Evolutionary conservation across 2,329 filamentous ascomycete genomes (phyloP).

Genomic region (Ascochyta fabae): DNA sequence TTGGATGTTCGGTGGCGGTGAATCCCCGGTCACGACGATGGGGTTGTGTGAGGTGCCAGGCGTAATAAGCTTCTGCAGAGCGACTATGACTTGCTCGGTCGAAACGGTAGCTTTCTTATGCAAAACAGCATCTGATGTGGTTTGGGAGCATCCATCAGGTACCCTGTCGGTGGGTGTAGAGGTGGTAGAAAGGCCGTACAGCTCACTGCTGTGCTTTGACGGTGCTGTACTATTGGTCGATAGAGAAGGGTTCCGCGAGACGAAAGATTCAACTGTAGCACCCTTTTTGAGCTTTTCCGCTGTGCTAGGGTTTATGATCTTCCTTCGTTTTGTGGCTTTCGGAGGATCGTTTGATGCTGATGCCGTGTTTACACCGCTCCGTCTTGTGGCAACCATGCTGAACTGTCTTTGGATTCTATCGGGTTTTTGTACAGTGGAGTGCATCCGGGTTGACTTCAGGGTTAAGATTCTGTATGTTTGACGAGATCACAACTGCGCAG

Average conservation of each 20-base stretch:
- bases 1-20: slow-evolving; percentile 12
- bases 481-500: neutral
- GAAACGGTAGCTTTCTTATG: neutral
- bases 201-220: neutral
- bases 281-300: neutral
- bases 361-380: slow-evolving; percentile 12
- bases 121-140: too few species aligned
- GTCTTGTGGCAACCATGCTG: slow-evolving; percentile 20
- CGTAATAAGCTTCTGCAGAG: neutral
- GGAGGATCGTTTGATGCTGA: neutral
- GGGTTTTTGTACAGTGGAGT: too few species aligned
- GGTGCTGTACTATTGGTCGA: neutral
- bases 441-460: too few species aligned
- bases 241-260: neutral
- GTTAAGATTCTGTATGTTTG: too few species aligned
- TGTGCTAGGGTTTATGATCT: neutral
- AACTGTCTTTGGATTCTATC: neutral
- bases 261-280: neutral
- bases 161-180: slow-evolving; percentile 11
- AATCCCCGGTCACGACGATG: slow-evolving; percentile 30
- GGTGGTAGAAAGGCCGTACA: slow-evolving; percentile 17
- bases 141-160: neutral
- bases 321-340: neutral
- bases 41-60: slow-evolving; percentile 30
- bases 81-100: neutral